Conservation (phyloP, 1,139 yeast species). For the Candida pseudocylindracea region DNA sequence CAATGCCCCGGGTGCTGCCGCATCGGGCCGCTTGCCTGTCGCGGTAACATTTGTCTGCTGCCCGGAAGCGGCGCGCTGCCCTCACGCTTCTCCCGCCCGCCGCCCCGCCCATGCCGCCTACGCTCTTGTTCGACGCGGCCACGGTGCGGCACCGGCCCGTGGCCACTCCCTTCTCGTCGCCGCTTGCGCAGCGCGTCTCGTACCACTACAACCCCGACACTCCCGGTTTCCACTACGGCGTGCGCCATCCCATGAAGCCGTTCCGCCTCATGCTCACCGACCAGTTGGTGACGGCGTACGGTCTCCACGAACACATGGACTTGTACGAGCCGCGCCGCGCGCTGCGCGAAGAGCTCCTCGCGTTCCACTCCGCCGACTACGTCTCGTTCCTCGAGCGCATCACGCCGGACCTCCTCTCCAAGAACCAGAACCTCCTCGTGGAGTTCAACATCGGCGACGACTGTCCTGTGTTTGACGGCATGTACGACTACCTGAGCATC, state of each 20-base stretch:
- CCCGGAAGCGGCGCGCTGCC: too few relatives aligned
- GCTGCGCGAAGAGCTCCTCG: constrained; percentile 49
- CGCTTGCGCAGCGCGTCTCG: constrained; percentile 10
- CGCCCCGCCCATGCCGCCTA: too few relatives aligned
- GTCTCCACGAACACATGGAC: constrained; percentile 79
- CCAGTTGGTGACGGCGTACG: constrained; percentile 70
- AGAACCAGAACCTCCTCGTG: constrained; percentile 30
- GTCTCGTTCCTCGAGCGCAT: constrained; percentile 57
- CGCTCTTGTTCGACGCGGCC: too few relatives aligned
- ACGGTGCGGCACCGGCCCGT: too few relatives aligned
- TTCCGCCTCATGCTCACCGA: constrained; percentile 85
- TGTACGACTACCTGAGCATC: constrained; percentile 68
- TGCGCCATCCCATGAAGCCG: constrained; percentile 97
- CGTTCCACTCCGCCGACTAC: constrained; percentile 80
- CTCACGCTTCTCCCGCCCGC: too few relatives aligned
- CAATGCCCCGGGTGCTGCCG: too few relatives aligned
- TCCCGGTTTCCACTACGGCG: constrained; percentile 70
- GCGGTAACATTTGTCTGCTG: too few relatives aligned
- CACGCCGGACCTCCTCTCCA: constrained; percentile 58
- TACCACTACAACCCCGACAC: constrained; percentile 80
- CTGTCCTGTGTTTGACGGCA: constrained; percentile 93
- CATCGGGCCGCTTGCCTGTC: too few relatives aligned
- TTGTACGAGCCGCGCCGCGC: constrained; percentile 68
- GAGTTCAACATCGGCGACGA: constrained; percentile 93
- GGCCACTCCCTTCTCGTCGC: neutral